Evolutionary conservation across 2,329 filamentous ascomycete genomes (phyloP), one percentile per base, ranked within the genome.

Genomic region (Apiospora arundinis): DNA sequence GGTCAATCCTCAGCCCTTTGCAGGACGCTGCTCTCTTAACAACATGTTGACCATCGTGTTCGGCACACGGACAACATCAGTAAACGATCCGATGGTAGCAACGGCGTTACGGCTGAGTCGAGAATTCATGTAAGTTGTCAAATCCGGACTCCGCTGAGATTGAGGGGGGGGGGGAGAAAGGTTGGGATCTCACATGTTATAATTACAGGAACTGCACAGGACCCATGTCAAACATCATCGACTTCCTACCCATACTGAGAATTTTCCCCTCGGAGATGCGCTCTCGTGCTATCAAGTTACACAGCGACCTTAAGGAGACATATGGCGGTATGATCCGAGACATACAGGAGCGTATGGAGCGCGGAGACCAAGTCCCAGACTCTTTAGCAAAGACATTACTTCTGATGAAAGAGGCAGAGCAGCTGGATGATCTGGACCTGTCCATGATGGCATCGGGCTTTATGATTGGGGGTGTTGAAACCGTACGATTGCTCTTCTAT

Each of bases 401-500:
- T 7, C 28, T 28, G 14, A n/a, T 67, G 46, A 67, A 48, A 12
- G 66, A 69, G 4, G 37, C 56, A 21, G 72, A 73, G 48, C 23
- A 69, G 9, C 68, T 73, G 11, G 70, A 73, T 46, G 68, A 72
- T 32, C 32, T 72, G 2, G 72, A 73, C 46, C 48, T 73, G 65
- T 48, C 70, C 18, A 70, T 73, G 4, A 52, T 72, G 37, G 72
- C 72, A 3, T 69, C 72, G 9, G 70, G 66, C 28, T 72, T 73
- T 32, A 73, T 73, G 72, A 72, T 73, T 66, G 72, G 70, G 9
- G 72, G 72, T 6, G 68, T 71, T 40, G 70, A 73, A 78, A 84
- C 12, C 23, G 49, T 56, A 56, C 23, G 49, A 18, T 28, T 18
- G 28, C 23, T 56, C 2, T 28, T 18, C 49, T 16, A 32, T 8